phyloP scores from a whole-genome alignment of 1,284 basidiomycete genomes.

The Singerocomus rubriflavus region DNA sequence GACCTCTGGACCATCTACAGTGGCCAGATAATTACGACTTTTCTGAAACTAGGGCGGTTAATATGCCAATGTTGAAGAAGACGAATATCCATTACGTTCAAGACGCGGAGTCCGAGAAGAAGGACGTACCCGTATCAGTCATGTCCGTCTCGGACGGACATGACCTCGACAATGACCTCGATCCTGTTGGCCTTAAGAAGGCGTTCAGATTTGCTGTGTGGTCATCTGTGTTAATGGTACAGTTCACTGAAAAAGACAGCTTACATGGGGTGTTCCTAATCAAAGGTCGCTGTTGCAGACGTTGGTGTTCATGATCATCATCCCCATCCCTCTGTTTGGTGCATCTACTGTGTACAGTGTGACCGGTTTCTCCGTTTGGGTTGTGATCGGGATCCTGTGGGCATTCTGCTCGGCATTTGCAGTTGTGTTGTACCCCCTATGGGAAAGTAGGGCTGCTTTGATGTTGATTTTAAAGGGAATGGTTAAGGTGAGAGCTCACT shows the following conservation, averaged over 20 bases:
- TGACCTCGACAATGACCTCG: constrained; percentile 48
- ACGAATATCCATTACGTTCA: constrained; percentile 18
- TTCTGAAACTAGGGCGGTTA: constrained; percentile 73
- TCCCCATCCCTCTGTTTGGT: constrained; percentile 85
- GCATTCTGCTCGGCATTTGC: constrained; percentile 71
- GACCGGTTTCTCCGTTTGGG: constrained; percentile 72
- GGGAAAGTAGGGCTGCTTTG: constrained; percentile 74
- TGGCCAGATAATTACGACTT: constrained; percentile 83
- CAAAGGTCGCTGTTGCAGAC: constrained; percentile 39
- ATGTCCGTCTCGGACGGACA: constrained; percentile 33
- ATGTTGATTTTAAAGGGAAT: constrained; percentile 58
- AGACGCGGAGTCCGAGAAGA: constrained; percentile 41
- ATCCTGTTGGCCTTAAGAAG: constrained; percentile 58
- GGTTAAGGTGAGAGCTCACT: constrained; percentile 45
- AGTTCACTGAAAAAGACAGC: constrained; percentile 23
- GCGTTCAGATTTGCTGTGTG: constrained; percentile 78
- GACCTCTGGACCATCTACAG: constrained; percentile 34
- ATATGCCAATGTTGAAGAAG: constrained; percentile 37
- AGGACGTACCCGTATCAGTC: constrained; percentile 32
- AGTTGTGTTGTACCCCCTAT: constrained; percentile 83
- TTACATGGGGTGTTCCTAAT: constrained; percentile 5
- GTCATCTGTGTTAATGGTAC: constrained; percentile 64
- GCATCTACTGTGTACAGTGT: constrained; percentile 69
- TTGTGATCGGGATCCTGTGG: constrained; percentile 80
- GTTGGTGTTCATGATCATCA: constrained; percentile 61